Evolutionary conservation across 2,329 filamentous ascomycete genomes (phyloP), one percentile per base, ranked within the genome.

Genomic region (Penicillium griseofulvum): DNA sequence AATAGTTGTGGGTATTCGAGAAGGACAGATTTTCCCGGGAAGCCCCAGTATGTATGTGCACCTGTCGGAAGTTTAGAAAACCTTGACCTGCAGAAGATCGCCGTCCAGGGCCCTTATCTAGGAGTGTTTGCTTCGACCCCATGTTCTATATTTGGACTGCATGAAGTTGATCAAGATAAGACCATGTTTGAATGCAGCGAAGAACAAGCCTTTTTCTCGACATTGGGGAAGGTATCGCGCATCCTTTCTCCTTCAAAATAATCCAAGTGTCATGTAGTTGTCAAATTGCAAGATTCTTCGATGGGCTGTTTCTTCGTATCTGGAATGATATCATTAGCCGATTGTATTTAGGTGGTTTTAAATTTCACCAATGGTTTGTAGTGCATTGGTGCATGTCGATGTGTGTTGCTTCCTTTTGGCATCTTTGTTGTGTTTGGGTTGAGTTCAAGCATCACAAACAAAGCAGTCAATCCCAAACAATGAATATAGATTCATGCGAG

Each of bases 1-100:
- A 65, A 62, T 49, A 61, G 57, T 58, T 50, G 44, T 47, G 59
- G 62, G 58, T 36, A 65, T 64, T 63, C 58, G 55, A 63, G 61
- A 64, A 63, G 54, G 52, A 54, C 55, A 56, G 29, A 42, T 51
- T 22, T 57, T 19, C 44, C 29, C 34, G 36, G 28, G 12, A 42
- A 54, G 26, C 41, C 31, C 24, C 24, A 38, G 33, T 14, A n/a
- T 33, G 43, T 24, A 24, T 45, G 29, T 24, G 28, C 6, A 10
- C 33, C 36, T 19, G 24, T 38, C 26, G 12, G 36, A 46, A 26
- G 42, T 33, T 41, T 45, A 38, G n/a, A 46, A 49, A 52, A 29
- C 34, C 46, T 55, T 26, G 55, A 57, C 26, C 54, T 60, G 60
- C 53, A 62, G 49, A 29, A 47, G 58, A 56, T 58, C 55, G 38